These are phyloP conservation scores for Aphanocladium album DNA, from an alignment of 2,329 filamentous ascomycete species.

Conservation along the genomic window DNA sequence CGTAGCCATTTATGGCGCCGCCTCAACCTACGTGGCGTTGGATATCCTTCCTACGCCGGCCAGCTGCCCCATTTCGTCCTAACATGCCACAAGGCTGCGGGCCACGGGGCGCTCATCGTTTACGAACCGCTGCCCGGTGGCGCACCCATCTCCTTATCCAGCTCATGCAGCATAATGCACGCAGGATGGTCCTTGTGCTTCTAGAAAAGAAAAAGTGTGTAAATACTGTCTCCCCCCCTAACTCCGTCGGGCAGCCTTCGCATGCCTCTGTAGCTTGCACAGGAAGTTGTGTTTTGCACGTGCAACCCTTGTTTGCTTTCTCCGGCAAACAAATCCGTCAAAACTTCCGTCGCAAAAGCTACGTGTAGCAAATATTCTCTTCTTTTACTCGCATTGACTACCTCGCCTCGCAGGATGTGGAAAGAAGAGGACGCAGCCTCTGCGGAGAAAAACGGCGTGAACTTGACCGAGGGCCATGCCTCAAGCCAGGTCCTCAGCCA, in stretches of 20 bases:
- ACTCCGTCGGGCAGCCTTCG: too few relatives aligned
- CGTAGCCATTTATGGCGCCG: background rate
- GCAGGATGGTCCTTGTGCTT: background rate
- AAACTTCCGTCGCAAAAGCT: background rate
- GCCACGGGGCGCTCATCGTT: background rate
- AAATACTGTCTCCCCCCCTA: background rate
- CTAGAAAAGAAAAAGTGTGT: constrained; percentile 7
- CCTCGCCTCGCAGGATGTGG: background rate
- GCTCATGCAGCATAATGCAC: background rate
- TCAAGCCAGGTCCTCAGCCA: constrained; percentile 2
- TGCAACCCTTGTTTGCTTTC: constrained; percentile 11
- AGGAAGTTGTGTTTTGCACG: background rate
- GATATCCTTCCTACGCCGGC: background rate
- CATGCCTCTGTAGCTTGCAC: background rate
- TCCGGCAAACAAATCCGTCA: background rate
- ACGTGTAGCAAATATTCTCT: background rate
- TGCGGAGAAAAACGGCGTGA: background rate
- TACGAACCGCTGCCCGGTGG: constrained; percentile 3
- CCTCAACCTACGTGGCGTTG: background rate
- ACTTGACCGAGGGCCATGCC: background rate
- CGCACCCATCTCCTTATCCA: constrained; percentile 3
- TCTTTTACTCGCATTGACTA: background rate
- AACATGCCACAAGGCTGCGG: background rate
- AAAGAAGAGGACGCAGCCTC: constrained; percentile 10
- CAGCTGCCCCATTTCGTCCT: constrained; percentile 3